phyloP scores from a whole-genome alignment of 768 basidiomycete species.

The Erythrobasidium yunnanense region DNA sequence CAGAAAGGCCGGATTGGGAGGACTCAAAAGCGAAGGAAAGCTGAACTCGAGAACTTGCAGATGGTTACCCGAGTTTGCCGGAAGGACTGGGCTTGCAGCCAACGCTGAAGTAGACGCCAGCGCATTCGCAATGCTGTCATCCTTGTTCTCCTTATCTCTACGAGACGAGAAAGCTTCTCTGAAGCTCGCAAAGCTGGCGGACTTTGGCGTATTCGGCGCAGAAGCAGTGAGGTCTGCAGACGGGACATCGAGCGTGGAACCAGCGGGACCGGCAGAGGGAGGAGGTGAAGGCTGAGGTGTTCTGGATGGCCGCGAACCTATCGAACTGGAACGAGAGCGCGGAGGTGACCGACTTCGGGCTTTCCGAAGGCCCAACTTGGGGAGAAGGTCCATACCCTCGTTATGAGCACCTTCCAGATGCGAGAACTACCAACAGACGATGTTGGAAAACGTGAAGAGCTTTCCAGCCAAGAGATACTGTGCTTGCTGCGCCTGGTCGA shows the following conservation, averaged over 20 bases:
- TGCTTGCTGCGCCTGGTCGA: no score
- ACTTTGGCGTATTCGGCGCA: no score
- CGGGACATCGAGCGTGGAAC: no score
- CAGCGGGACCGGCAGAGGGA: no score
- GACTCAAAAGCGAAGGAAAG: constrained; percentile 17
- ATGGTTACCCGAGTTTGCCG: neutral
- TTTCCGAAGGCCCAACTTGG: neutral
- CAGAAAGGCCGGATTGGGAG: constrained; percentile 27
- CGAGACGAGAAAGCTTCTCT: neutral
- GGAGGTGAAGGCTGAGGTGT: no score
- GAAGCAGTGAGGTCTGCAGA: no score
- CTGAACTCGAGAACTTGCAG: neutral
- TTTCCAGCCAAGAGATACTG: no score
- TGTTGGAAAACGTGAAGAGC: no score
- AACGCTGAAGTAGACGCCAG: neutral
- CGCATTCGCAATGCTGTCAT: neutral
- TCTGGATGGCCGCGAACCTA: neutral
- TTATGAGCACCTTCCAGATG: no score
- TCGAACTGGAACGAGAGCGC: neutral
- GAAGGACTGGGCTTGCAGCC: neutral
- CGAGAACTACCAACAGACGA: no score
- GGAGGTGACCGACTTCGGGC: neutral
- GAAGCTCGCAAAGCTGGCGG: no score
- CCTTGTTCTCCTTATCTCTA: neutral
- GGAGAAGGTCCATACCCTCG: neutral